Percentiles rank a stretch among this genome's conserved stretches.
Evolutionary conservation across 768 basidiomycete species (phyloP).

Genomic region (Boletus edulis): DNA sequence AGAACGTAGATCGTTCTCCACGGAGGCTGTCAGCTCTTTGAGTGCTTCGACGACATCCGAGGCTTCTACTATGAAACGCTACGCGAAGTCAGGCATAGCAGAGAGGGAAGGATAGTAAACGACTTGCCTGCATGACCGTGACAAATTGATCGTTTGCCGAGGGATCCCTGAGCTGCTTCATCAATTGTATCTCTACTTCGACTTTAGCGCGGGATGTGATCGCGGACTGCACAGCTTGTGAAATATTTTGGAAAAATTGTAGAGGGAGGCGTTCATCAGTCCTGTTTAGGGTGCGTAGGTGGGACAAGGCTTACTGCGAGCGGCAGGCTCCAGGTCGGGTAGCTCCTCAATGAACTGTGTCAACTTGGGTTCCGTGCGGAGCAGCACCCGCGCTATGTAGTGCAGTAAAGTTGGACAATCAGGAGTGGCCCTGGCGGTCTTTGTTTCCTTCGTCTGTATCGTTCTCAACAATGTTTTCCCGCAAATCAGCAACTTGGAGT

Average conservation of each 20-base stretch:
- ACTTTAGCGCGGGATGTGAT: constrained; percentile 56
- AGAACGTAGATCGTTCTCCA: constrained; percentile 60
- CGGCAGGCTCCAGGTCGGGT: constrained; percentile 79
- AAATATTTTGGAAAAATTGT: constrained; percentile 64
- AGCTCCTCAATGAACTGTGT: constrained; percentile 77
- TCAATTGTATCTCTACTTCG: constrained; percentile 49
- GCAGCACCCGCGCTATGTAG: constrained; percentile 75
- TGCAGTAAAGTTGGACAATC: constrained; percentile 90
- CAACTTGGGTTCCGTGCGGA: constrained; percentile 63
- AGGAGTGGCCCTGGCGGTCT: constrained; percentile 60
- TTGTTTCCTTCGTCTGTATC: constrained; percentile 78
- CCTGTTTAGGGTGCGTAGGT: not conserved
- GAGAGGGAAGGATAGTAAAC: not conserved
- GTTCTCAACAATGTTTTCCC: not conserved
- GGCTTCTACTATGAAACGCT: constrained; percentile 37
- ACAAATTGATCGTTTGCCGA: constrained; percentile 59
- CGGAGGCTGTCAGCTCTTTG: constrained; percentile 50
- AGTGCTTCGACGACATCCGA: constrained; percentile 60
- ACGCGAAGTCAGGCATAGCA: not conserved
- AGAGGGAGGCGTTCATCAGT: not conserved
- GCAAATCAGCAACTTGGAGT: not conserved
- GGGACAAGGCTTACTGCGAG: constrained; percentile 54
- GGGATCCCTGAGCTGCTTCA: constrained; percentile 32
- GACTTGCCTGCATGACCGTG: constrained; percentile 63
- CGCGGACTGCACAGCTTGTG: constrained; percentile 58